phyloP scores from a whole-genome alignment of 2,329 filamentous ascomycete species.

The Polytolypa hystricis region DNA sequence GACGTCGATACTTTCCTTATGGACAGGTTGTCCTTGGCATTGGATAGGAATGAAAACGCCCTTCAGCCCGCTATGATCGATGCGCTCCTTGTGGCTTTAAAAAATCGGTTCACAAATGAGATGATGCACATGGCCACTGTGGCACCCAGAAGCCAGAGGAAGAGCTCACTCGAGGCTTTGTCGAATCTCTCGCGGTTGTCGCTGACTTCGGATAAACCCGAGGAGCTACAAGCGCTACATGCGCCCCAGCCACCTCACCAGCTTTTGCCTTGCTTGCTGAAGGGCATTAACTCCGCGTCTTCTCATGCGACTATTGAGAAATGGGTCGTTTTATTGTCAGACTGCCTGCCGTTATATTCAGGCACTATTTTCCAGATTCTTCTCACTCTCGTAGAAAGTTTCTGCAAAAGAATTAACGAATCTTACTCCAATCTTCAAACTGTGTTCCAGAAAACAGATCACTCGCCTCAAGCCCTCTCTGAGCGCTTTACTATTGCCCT shows the following conservation, averaged over 20 bases:
- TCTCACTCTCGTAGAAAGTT: constrained; percentile 78
- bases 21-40: constrained; percentile 51
- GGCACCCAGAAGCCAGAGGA: constrained; percentile 26
- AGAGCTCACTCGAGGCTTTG: constrained; percentile 28
- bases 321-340: constrained; percentile 77
- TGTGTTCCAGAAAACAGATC: constrained; percentile 29
- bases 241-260: constrained; percentile 48
- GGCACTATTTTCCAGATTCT: constrained; percentile 81
- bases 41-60: constrained; percentile 53
- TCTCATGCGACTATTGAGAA: constrained; percentile 75
- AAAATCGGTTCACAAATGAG: constrained; percentile 40
- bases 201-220: constrained; percentile 34
- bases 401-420: constrained; percentile 64
- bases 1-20: constrained; percentile 63
- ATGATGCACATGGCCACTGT: constrained; percentile 20
- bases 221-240: constrained; percentile 22
- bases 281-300: constrained; percentile 62
- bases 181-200: constrained; percentile 34
- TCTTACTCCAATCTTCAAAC: constrained; percentile 61
- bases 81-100: constrained; percentile 63
- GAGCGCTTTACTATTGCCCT: constrained; percentile 59
- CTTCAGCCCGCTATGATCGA: constrained; percentile 70
- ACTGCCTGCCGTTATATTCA: constrained; percentile 73
- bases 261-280: constrained; percentile 66
- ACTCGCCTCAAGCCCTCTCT: constrained; percentile 39